phyloP scores from a whole-genome alignment of 805 yeast genomes.

The Myxozyma vanderwaltii region DNA sequence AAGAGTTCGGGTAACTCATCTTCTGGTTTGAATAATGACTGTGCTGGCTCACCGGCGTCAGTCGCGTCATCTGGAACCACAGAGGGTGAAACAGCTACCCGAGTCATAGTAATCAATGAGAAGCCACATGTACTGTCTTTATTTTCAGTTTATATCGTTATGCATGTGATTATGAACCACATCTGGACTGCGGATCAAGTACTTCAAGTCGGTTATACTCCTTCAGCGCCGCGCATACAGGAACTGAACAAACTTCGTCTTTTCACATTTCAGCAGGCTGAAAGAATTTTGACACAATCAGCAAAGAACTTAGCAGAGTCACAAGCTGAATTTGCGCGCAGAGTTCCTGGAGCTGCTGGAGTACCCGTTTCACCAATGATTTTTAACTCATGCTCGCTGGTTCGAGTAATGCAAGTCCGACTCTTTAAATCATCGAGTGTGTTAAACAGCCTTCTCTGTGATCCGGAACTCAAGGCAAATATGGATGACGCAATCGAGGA shows the following conservation, averaged over 20 bases:
- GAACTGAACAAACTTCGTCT: constrained; percentile 15
- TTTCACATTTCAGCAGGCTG: constrained; percentile 19
- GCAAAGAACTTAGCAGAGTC: constrained; percentile 4
- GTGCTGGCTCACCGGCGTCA: neutral
- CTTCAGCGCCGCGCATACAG: constrained; percentile 11
- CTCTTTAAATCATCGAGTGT: constrained; percentile 18
- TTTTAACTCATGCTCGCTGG: constrained; percentile 18
- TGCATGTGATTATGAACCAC: constrained; percentile 21
- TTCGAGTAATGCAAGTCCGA: constrained; percentile 21
- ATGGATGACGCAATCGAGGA: constrained; percentile 17
- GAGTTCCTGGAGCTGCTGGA: constrained; percentile 4
- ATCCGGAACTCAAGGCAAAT: constrained; percentile 12
- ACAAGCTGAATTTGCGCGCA: constrained; percentile 15
- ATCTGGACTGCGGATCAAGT: constrained; percentile 22
- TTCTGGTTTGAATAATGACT: neutral
- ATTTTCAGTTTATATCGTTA: constrained; percentile 12
- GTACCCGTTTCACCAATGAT: constrained; percentile 15
- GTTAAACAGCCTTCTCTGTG: constrained; percentile 17
- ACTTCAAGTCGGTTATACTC: constrained; percentile 8
- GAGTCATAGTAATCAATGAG: constrained; percentile 5
- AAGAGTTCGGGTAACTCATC: neutral
- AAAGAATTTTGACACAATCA: constrained; percentile 9
- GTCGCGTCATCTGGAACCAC: neutral
- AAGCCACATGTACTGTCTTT: constrained; percentile 13
- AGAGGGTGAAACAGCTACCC: constrained; percentile 15